Evolutionary conservation across 805 yeast species (phyloP).

Genomic region (Sugiyamaella valdiviana): DNA sequence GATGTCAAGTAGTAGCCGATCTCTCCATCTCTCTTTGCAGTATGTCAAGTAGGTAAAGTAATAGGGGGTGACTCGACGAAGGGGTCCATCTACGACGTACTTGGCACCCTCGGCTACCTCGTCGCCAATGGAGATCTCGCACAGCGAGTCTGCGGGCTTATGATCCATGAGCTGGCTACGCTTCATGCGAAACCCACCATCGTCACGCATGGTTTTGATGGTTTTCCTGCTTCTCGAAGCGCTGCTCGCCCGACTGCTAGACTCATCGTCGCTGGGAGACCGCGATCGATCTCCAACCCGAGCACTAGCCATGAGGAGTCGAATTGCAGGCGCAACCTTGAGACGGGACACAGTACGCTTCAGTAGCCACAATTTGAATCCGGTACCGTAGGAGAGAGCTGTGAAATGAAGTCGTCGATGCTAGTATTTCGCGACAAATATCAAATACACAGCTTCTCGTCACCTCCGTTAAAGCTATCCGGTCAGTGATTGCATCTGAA

Average conservation of each 20-base stretch:
- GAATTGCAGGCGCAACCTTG: neutral
- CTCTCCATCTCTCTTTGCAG: conserved; percentile 90
- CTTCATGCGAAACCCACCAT: conserved; percentile 13
- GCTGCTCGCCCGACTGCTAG: neutral
- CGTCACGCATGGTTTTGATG: conserved; percentile 4
- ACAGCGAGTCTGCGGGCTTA: neutral
- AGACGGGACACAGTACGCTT: too few relatives aligned
- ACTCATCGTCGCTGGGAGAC: neutral
- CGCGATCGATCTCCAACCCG: neutral
- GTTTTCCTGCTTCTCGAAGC: neutral
- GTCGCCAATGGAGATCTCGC: conserved; percentile 25
- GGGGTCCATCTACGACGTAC: conserved; percentile 36
- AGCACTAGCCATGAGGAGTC: neutral
- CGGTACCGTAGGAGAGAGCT: too few relatives aligned
- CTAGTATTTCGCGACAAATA: too few relatives aligned
- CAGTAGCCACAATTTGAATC: neutral
- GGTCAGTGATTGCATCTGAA: too few relatives aligned
- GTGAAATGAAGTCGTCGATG: too few relatives aligned
- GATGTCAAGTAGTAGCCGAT: conserved; percentile 69
- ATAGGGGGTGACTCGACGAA: conserved; percentile 77
- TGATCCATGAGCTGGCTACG: conserved; percentile 10
- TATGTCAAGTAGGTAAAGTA: conserved; percentile 84
- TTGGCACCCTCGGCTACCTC: conserved; percentile 31
- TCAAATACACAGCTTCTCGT: too few relatives aligned
- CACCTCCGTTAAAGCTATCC: too few relatives aligned